These are phyloP conservation scores for Ilyonectria sp. DNA, from an alignment of 2,329 filamentous ascomycete species.

Conservation along the genomic window DNA sequence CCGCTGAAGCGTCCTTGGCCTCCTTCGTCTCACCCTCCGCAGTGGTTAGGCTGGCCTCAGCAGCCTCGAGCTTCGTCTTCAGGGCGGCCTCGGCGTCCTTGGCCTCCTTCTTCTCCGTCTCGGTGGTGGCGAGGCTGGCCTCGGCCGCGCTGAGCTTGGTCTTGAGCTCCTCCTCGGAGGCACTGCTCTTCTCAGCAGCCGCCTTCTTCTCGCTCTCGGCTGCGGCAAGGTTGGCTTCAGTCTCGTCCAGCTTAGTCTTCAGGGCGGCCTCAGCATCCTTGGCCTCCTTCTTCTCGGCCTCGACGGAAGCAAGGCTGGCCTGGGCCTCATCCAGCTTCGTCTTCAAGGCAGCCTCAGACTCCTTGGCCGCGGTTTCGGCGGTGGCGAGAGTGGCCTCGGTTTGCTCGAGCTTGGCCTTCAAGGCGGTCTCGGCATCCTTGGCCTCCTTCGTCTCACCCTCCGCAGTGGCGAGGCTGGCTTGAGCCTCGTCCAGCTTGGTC, in stretches of 20 bases:
- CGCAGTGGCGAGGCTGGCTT: slow-evolving; percentile 20
- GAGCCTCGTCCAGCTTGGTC: slow-evolving; percentile 34
- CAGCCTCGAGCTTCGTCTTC: slow-evolving; percentile 27
- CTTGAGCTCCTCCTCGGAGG: slow-evolving; percentile 42
- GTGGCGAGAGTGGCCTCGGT: slow-evolving; percentile 29
- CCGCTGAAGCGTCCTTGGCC: slow-evolving; percentile 29
- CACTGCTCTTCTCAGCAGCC: slow-evolving; percentile 30
- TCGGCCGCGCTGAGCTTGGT: slow-evolving; percentile 33
- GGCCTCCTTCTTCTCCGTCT: slow-evolving; percentile 29
- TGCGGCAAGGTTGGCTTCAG: slow-evolving; percentile 29
- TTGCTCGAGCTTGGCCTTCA: slow-evolving; percentile 35
- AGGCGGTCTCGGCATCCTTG: slow-evolving; percentile 27
- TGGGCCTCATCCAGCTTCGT: slow-evolving; percentile 32
- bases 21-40: neutral
- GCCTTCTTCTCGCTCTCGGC: slow-evolving; percentile 23
- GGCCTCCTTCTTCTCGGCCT: slow-evolving; percentile 29
- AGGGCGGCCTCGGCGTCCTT: slow-evolving; percentile 17
- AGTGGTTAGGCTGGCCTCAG: slow-evolving; percentile 1
- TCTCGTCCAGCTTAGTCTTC: slow-evolving; percentile 33
- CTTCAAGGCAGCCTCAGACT: slow-evolving; percentile 35
- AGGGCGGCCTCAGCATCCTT: slow-evolving; percentile 29
- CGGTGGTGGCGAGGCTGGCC: slow-evolving; percentile 22
- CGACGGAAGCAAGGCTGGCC: slow-evolving; percentile 22
- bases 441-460: slow-evolving; percentile 31
- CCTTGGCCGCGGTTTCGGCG: slow-evolving; percentile 38